Evolutionary conservation across 805 yeast genomes (phyloP).

Genomic region (Starmerella stigmatis): DNA sequence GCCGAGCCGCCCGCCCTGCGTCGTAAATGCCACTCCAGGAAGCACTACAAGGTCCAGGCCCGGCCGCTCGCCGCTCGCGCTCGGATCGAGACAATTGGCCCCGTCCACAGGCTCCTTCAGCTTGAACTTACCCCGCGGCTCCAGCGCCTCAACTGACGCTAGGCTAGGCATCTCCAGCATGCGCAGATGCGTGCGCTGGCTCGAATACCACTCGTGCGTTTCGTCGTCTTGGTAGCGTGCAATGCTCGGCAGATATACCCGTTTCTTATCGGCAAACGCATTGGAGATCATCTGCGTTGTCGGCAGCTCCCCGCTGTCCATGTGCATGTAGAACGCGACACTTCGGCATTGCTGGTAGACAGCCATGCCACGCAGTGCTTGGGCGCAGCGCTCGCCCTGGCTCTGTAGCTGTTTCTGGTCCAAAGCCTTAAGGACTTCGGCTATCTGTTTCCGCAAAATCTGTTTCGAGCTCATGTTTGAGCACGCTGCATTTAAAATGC

Average conservation of each 20-base stretch:
- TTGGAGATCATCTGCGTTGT: constrained; percentile 45
- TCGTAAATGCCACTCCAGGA: constrained; percentile 78
- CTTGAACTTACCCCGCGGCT: constrained; percentile 59
- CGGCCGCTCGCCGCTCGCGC: constrained; percentile 28
- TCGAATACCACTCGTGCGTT: constrained; percentile 17
- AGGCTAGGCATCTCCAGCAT: constrained; percentile 44
- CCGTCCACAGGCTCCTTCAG: constrained; percentile 54
- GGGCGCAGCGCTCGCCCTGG: constrained; percentile 21
- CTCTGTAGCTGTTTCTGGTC: constrained; percentile 1
- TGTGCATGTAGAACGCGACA: constrained; percentile 64
- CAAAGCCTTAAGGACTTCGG: constrained; percentile 5
- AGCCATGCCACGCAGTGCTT: constrained; percentile 26
- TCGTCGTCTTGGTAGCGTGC: constrained; percentile 25
- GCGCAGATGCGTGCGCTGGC: constrained; percentile 38
- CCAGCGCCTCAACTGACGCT: constrained; percentile 38
- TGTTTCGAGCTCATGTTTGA: constrained; percentile 2
- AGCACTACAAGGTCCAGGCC: constrained; percentile 59
- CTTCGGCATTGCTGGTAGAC: constrained; percentile 38
- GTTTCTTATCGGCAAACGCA: constrained; percentile 42
- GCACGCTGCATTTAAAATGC: too few species aligned
- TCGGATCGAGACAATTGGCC: constrained; percentile 20
- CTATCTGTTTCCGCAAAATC: constrained; percentile 16
- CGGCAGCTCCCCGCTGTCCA: constrained; percentile 61
- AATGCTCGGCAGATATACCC: constrained; percentile 33
- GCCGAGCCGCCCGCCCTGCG: constrained; percentile 51